A percentile compares a stretch with the other conserved stretches of the same genome.
phyloP scores from a whole-genome alignment of 2,329 filamentous ascomycete genomes.

The Cytospora chrysosperma region DNA sequence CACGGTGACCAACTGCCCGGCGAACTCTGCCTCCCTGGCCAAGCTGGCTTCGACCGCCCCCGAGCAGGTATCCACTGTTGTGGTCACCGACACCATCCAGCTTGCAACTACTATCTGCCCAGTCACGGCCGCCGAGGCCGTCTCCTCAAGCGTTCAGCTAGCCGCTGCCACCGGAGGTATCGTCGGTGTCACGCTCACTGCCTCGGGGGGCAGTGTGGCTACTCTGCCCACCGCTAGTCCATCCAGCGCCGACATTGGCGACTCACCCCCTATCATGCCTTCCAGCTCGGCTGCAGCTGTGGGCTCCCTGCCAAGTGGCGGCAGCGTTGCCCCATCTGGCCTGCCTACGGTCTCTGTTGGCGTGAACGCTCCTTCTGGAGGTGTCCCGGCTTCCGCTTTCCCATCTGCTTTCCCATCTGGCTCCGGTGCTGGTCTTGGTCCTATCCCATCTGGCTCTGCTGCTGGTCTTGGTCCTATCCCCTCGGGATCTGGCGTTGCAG shows the following conservation, averaged over 20 bases:
- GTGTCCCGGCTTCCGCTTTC: neutral
- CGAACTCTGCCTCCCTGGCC: conserved; percentile 15
- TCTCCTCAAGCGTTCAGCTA: conserved; percentile 7
- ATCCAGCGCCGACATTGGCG: neutral
- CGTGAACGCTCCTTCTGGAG: neutral
- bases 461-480: no score
- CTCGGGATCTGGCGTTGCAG: neutral
- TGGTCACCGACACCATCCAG: conserved; percentile 19
- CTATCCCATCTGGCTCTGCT: conserved; percentile 8
- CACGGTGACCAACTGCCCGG: conserved; percentile 21
- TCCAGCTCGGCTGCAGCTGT: no score
- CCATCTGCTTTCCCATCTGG: neutral
- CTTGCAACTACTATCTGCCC: conserved; percentile 18
- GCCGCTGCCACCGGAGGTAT: conserved; percentile 14
- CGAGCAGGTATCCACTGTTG: conserved; percentile 7
- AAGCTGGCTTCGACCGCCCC: conserved; percentile 9
- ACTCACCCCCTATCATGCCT: no score
- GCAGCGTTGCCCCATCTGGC: neutral
- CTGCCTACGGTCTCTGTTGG: neutral
- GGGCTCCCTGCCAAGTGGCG: no score
- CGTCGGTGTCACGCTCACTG: neutral
- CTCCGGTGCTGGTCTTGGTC: conserved; percentile 2
- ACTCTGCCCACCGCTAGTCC: neutral
- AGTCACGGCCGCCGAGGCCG: conserved; percentile 5
- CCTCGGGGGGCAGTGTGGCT: neutral